Evolutionary conservation across 192 early-diverging fungal genomes (phyloP), one percentile per base, ranked within the genome.

Genomic region (Coemansia umbellata): DNA sequence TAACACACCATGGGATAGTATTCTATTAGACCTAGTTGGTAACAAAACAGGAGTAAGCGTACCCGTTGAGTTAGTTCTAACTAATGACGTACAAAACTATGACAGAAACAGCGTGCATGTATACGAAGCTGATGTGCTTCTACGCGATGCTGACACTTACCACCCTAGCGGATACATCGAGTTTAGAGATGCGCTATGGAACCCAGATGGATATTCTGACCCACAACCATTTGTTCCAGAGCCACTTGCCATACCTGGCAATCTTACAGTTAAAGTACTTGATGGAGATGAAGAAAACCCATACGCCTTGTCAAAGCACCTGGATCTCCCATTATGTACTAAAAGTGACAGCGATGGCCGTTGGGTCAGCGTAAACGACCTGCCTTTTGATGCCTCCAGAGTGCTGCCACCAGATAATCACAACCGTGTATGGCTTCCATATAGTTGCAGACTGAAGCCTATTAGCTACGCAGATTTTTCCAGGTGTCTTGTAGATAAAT

Each of bases 341-440:
- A 21, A 37, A 17, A 19, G 52, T 9, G 47, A 68, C 30, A 47
- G 49, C 21, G 47, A 53, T 5, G 78, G 78, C 11, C 74, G 78
- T 8, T 80, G 78, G 78, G 37, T 80, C 7, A 36, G 53, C 19
- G 51, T 55, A 26, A 23, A 37, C 8, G 18, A 55, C 15, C 24
- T 64, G 35, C 57, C 53, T 24, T 43, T 47, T 21, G 21, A 52
- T 19, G 27, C 24, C 9, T 18, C 37, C 3, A 10, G 40, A n/a
- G 36, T 53, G 4, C 37, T 40, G 17, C 51, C 37, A 5, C 23
- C 37, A 40, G 37, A 55, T 4, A 43, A 53, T 18, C 50, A 68
- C 26, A 49, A 59, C 19, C 55, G 50, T 3, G 70, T 72, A 17
- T 81, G 80, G 80, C 68, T 78, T 23, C 80, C 80, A 21, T 78